phyloP scores from a whole-genome alignment of 2,329 filamentous ascomycete genomes.

The Colletotrichum tanaceti region DNA sequence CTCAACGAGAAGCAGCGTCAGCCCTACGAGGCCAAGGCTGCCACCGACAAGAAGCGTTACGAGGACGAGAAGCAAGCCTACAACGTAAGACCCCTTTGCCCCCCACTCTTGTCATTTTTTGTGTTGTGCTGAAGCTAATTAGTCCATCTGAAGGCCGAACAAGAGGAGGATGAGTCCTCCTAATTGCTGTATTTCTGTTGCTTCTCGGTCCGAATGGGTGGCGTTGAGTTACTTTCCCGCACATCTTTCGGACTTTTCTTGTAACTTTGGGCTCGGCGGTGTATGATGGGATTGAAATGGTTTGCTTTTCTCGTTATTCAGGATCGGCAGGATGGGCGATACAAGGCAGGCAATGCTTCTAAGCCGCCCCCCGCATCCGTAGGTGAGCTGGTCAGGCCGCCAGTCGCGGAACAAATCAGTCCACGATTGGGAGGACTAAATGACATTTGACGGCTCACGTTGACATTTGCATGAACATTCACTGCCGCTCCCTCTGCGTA shows the following conservation, averaged over 20 bases:
- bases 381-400: slow-evolving; percentile 18
- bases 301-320: slow-evolving; percentile 28
- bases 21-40: slow-evolving; percentile 97
- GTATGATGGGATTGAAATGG: slow-evolving; percentile 55
- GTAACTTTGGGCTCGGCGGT: slow-evolving; percentile 52
- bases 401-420: slow-evolving; percentile 12
- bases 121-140: slow-evolving; percentile 46
- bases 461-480: slow-evolving; percentile 24
- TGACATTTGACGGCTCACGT: slow-evolving; percentile 33
- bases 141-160: slow-evolving; percentile 61
- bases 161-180: slow-evolving; percentile 65
- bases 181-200: slow-evolving; percentile 45
- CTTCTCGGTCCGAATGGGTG: slow-evolving; percentile 29
- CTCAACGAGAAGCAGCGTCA: slow-evolving; percentile 91
- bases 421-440: slow-evolving; percentile 21
- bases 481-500: no score
- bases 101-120: neutral
- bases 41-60: slow-evolving; percentile 98
- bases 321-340: slow-evolving; percentile 25
- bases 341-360: slow-evolving; percentile 17
- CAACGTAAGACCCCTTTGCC: slow-evolving; percentile 70
- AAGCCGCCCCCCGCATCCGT: slow-evolving; percentile 19
- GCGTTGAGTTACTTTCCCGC: slow-evolving; percentile 24
- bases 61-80: slow-evolving; percentile 97
- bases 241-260: slow-evolving; percentile 31